Conservation (phyloP, 106 monocot genomes). For the Triglochin maritima region DNA sequence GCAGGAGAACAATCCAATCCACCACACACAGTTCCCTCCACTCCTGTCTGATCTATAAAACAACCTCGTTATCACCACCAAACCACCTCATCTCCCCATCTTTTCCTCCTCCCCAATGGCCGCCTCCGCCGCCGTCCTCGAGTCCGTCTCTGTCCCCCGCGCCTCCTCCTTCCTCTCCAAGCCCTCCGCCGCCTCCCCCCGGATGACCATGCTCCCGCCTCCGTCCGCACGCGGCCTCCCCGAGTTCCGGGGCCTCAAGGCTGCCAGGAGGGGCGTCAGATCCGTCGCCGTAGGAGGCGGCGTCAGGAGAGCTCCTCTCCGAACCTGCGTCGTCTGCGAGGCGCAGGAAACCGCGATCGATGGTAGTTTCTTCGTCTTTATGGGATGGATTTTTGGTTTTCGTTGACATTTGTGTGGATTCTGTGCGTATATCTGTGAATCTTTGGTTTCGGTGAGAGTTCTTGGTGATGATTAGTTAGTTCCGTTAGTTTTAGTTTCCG, state of each 20-base stretch:
- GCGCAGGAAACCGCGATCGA: neutral
- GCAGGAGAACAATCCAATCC: no score
- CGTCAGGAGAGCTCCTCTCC: neutral
- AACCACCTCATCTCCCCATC: neutral
- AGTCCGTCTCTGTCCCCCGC: slow-evolving; percentile 4
- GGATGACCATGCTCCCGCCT: neutral
- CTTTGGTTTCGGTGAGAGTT: no score
- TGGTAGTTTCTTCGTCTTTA: neutral
- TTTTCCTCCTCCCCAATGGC: neutral
- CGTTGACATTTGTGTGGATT: no score
- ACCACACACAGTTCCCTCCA: neutral
- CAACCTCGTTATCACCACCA: neutral
- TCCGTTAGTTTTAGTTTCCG: neutral
- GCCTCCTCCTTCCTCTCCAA: neutral
- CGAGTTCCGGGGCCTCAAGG: slow-evolving; percentile 2
- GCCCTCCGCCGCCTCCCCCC: neutral
- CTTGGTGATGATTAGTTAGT: neutral
- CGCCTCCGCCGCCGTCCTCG: slow-evolving; percentile 6
- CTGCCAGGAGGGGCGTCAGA: neutral
- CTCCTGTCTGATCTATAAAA: neutral
- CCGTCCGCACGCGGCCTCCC: neutral
- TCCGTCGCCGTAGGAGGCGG: neutral
- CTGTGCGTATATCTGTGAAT: no score
- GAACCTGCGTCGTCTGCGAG: slow-evolving; percentile 9
- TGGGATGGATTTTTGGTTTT: no score